Base-by-base conservation (phyloP, 257 asterid genomes). In the Capsicum pubescens region DNA sequence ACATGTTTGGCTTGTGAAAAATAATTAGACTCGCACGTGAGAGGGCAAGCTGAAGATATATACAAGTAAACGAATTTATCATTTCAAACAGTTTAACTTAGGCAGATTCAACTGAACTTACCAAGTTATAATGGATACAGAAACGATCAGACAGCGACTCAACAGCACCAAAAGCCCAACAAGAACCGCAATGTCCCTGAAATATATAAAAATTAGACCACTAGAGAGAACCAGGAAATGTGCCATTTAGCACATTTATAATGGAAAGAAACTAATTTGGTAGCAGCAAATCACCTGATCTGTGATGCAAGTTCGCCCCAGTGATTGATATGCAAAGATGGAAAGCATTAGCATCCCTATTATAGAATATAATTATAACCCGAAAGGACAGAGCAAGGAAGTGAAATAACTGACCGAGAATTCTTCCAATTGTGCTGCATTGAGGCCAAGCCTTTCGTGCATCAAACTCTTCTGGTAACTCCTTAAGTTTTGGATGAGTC, bases 141-240 rank as follows among this genome's bases (percentile, higher is more conserved):
- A 44, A 44, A 44, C 48, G 48, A 44, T 44, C 48, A 3, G 48
- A 44, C 48, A 44, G 48, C 48, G 48, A 50, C 90, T 94, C 98
- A 60, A 92, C 99, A 32, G 98, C 97, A 54, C 90, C 98, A 87
- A 94, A 95, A 60, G 97, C 99, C 99, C 98, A 94, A 86, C 99
- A 94, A 81, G 99, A 93, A 86, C 98, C 97, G 87, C 98, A 95
- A 83, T 95, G 98, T 67, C 98, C 98, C 93, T 94, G 88, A 81
- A n/a, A 86, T 80, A 79, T 50, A 70, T 36, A 82, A 39, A 57
- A 58, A 44, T 55, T 0, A 44, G 8, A 14, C 19, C 58, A 21
- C 81, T 66, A 80, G 57, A 79, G 13, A 79, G n/a, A 19, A 35
- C 50, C 50, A 35, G 50, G 48, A 67, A 39, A 67, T 12, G 12